Base-by-base conservation (phyloP, 2,329 filamentous ascomycete species). In the Anthostomella pinea region DNA sequence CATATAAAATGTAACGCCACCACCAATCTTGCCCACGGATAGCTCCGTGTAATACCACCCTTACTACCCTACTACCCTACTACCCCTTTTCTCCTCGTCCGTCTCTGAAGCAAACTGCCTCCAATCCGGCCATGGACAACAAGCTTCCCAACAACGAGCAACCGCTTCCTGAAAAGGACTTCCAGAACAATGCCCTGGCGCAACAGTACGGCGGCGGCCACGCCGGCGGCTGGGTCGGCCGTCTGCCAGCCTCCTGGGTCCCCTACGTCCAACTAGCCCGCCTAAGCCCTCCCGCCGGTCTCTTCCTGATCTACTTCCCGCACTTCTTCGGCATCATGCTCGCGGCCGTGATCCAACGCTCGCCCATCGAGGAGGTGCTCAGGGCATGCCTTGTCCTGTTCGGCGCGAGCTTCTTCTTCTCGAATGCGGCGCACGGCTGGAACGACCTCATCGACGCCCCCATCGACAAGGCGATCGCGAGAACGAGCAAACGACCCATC, bases 361-460 rank as follows among this genome's bases (percentile, higher is more conserved):
- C 44, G 2, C 34, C 51, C 3, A 20, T 41, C 1, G 18, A 35
- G 11, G 42, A 56, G 10, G 47, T 54, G 17, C 26, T 54, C 3
- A 38, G 29, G 11, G 38, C 41, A 4, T 35, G 38, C 23, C 16
- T 41, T 14, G 19, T 53, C 30, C 42, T 56, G 43, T 35, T 54
- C 10, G 42, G 35, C 26, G 53, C 54, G 20, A 51, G 48, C 40
- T 52, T 63, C 43, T 61, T 63, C 48, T 54, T 52, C 44, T 55
- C 51, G 22, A 60, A 59, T 46, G 56, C 54, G n/a, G 52, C 52
- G 3, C 56, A 58, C 43, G 53, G 52, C 8, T 63, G 60, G 60
- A 61, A 65, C 46, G 62, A 64, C 48, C 42, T 61, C 6, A 32
- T 62, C 30, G 60, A 65, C 43, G 57, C 53, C 15, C 53, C 54